Evolutionary conservation across 1,284 basidiomycete genomes (phyloP), one percentile per base, ranked within the genome.

Genomic region (Microbotryum silenes-acaulis): DNA sequence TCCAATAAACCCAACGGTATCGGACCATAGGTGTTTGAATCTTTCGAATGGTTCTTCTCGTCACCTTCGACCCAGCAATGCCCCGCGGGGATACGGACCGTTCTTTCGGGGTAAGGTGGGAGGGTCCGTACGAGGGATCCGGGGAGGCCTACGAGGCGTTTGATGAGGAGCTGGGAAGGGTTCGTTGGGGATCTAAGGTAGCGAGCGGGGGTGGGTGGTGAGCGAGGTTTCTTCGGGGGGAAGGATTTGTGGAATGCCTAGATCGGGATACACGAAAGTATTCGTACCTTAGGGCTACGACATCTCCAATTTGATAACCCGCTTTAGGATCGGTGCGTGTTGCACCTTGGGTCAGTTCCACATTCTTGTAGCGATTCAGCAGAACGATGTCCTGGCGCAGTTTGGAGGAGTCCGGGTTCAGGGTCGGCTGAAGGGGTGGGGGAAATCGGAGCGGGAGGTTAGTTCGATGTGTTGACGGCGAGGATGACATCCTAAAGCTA

Each of bases 11-110:
- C 77, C 8, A 80, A 69, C 4, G 79, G 77, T n/a, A 80, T 79
- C 2, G 80, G 79, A 0, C 80, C 80, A 62, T 78, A 80, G 2
- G 76, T 76, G 56, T 80, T 78, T 25, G 76, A 77, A 68, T 81
- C 80, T 42, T 75, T 56, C 3, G 77, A 76, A 45, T 77, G 75
- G 60, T 75, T 78, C 31, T 71, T 73, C 37, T 78, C 78, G 71
- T 82, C 81, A 16, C 81, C 81, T 71, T 82, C 81, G 53, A 82
- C 74, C 80, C 80, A 81, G 48, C 76, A 78, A 54, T 74, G 71
- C 16, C 78, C 77, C 10, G 73, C 71, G 1, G 76, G 77, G 54
- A 78, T 74, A 31, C 74, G 59, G 5, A 79, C 69, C 0, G 49
- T 75, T 74, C 44, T 73, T 62, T 27, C 72, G 16, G 49, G 48